These are phyloP conservation scores for Candida adriatica DNA, from an alignment of 805 yeast species.

Conservation along the genomic window DNA sequence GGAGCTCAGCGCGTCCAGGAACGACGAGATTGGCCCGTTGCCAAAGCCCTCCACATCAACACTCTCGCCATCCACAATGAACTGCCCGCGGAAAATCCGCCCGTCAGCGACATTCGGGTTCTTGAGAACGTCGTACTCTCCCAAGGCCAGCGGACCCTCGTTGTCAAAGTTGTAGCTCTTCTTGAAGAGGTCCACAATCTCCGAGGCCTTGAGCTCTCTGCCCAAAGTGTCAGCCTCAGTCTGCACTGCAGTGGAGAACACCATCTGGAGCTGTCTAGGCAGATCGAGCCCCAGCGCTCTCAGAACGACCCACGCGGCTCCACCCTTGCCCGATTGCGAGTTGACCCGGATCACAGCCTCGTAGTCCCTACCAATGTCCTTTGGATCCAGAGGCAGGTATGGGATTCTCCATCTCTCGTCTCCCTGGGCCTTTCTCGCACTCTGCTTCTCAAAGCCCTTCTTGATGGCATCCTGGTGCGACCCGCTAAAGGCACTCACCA, in stretches of 20 bases:
- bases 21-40: conserved; percentile 75
- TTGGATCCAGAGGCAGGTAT: conserved; percentile 74
- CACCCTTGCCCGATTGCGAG: conserved; percentile 86
- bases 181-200: conserved; percentile 53
- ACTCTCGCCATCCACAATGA: conserved; percentile 25
- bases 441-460: conserved; percentile 54
- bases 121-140: conserved; percentile 35
- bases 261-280: conserved; percentile 66
- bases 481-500: conserved; percentile 74
- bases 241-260: conserved; percentile 62
- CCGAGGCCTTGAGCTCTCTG: conserved; percentile 62
- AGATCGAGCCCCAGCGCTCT: conserved; percentile 66
- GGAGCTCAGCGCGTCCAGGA: conserved; percentile 54
- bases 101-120: conserved; percentile 30
- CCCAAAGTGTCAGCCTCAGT: conserved; percentile 56
- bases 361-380: conserved; percentile 73
- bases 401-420: conserved; percentile 61
- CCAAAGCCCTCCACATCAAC: conserved; percentile 49
- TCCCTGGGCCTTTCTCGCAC: conserved; percentile 41
- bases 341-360: conserved; percentile 81
- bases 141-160: conserved; percentile 28
- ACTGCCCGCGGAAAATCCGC: conserved; percentile 36
- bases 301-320: conserved; percentile 77
- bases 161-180: conserved; percentile 45
- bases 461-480: conserved; percentile 68